Evolutionary conservation across 805 yeast genomes (phyloP).

Genomic region (Candida berthetii): DNA sequence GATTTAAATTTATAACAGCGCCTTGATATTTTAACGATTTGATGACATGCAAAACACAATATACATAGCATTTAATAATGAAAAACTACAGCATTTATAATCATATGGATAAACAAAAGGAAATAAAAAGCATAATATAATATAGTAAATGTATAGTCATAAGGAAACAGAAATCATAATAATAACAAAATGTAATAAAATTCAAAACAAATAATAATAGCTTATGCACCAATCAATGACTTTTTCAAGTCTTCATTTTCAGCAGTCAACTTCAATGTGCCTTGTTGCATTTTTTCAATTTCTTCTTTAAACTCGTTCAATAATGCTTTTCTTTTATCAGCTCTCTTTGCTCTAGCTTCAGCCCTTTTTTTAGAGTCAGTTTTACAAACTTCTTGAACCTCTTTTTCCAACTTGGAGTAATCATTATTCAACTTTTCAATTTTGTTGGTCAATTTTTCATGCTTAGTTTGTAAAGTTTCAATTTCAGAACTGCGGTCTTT

Average conservation of each 20-base stretch:
- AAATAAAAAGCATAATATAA: too few relatives aligned
- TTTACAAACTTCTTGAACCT: slow-evolving; percentile 9
- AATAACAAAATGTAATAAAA: too few relatives aligned
- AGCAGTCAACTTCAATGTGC: slow-evolving; percentile 7
- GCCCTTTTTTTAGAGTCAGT: slow-evolving; percentile 10
- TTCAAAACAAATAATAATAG: background rate
- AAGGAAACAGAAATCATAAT: too few relatives aligned
- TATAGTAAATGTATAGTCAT: too few relatives aligned
- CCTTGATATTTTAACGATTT: background rate
- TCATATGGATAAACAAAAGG: too few relatives aligned
- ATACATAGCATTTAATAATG: too few relatives aligned
- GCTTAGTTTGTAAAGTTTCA: slow-evolving; percentile 22
- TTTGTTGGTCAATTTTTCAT: slow-evolving; percentile 25
- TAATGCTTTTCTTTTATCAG: slow-evolving; percentile 13
- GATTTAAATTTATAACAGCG: background rate
- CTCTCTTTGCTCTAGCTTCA: slow-evolving; percentile 13
- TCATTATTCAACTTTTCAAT: slow-evolving; percentile 21
- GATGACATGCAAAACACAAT: background rate
- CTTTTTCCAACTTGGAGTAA: slow-evolving; percentile 5
- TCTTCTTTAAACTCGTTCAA: slow-evolving; percentile 19
- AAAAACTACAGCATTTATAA: too few relatives aligned
- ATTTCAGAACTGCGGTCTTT: slow-evolving; percentile 22
- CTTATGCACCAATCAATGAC: background rate
- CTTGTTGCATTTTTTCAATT: slow-evolving; percentile 15
- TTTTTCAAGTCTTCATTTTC: slow-evolving; percentile 13